Percentiles rank a stretch among this genome's conserved stretches.
These are phyloP conservation scores for Fusarium begoniae DNA, from an alignment of 2,329 filamentous ascomycete species.

Conservation along the genomic window DNA sequence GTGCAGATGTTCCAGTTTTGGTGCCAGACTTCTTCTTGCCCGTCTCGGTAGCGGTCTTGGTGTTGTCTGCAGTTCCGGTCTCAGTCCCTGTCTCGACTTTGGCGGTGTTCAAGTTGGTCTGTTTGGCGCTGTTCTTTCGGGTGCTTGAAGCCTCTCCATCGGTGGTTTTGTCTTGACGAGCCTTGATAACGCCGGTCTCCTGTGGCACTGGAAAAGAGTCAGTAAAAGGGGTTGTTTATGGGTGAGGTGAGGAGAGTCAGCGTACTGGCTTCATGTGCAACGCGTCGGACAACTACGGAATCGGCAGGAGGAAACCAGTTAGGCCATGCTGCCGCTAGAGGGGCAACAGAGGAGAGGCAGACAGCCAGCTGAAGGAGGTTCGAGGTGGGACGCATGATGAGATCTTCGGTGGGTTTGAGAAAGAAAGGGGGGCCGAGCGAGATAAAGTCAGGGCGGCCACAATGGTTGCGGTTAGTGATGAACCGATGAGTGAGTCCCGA, in stretches of 20 bases:
- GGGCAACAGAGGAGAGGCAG: constrained; percentile 60
- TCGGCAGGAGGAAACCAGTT: constrained; percentile 64
- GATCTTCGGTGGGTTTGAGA: neutral
- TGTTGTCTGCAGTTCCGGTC: constrained; percentile 22
- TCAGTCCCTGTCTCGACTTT: constrained; percentile 31
- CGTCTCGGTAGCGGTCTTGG: constrained; percentile 28
- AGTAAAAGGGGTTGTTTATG: neutral
- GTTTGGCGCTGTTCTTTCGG: constrained; percentile 30
- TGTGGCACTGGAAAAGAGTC: constrained; percentile 18
- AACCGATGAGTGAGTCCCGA: neutral
- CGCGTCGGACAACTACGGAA: constrained; percentile 54
- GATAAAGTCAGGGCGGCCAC: neutral
- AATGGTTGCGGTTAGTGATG: neutral
- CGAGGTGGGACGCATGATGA: constrained; percentile 60
- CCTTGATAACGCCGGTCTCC: constrained; percentile 20
- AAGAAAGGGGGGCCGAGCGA: neutral
- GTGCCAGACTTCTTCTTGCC: constrained; percentile 38
- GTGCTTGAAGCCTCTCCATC: constrained; percentile 32
- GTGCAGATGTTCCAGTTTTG: constrained; percentile 37
- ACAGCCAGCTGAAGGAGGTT: constrained; percentile 59
- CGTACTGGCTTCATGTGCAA: constrained; percentile 23
- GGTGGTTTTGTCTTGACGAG: constrained; percentile 15
- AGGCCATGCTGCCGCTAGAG: constrained; percentile 65
- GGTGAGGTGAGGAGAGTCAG: neutral
- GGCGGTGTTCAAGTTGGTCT: constrained; percentile 54